A percentile compares a stretch with the other conserved stretches of the same genome.
phyloP scores from a whole-genome alignment of 495 filamentous ascomycete genomes.

The Beverwykella pulmonaria region DNA sequence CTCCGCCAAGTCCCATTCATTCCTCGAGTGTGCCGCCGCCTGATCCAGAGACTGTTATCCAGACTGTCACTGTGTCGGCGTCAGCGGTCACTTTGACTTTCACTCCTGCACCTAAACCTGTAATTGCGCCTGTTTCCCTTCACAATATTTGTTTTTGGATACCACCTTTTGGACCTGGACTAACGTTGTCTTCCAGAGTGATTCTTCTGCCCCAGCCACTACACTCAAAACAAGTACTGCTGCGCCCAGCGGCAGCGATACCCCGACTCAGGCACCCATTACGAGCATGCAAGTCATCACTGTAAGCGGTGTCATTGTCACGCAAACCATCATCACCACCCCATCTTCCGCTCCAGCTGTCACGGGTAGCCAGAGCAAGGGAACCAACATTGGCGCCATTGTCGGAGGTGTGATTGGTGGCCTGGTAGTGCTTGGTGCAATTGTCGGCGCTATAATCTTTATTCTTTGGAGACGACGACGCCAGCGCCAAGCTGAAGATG shows the following conservation, averaged over 20 bases:
- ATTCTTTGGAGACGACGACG: constrained; percentile 18
- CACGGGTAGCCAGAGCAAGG: neutral
- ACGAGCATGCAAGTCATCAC: constrained; percentile 28
- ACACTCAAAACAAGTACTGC: neutral
- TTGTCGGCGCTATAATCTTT: constrained; percentile 19
- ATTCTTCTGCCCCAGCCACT: neutral
- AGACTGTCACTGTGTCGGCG: constrained; percentile 32
- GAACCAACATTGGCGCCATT: constrained; percentile 25
- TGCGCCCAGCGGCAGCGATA: neutral
- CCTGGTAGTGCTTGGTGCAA: constrained; percentile 17
- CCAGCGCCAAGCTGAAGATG: constrained; percentile 19
- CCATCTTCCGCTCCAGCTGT: constrained; percentile 10
- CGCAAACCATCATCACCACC: constrained; percentile 26
- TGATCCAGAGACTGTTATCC: constrained; percentile 31
- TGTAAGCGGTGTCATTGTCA: constrained; percentile 23
- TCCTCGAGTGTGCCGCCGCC: constrained; percentile 1
- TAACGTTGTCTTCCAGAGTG: neutral
- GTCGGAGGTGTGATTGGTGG: constrained; percentile 35
- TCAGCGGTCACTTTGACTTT: constrained; percentile 21
- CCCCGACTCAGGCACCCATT: neutral
- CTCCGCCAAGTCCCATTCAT: constrained; percentile 30
- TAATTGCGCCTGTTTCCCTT: constrained; percentile 18
- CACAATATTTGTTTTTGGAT: neutral
- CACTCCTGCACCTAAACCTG: neutral
- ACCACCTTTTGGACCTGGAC: neutral